Base-by-base conservation (phyloP, 164 flowering plant genomes). In the Dillenia suffruticosa region DNA sequence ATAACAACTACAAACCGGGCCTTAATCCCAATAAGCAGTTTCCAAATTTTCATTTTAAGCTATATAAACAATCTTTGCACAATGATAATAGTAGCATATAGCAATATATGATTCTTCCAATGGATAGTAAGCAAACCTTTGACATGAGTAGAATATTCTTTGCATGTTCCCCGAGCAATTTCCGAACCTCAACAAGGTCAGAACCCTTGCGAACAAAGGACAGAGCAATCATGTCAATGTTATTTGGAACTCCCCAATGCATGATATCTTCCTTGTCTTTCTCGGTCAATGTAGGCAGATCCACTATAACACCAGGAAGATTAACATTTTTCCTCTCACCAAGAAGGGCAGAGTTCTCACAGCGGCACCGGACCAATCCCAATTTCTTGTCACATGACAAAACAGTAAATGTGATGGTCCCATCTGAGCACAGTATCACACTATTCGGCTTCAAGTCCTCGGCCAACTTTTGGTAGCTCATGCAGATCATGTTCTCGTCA, bases 281-380 rank as follows among this genome's bases (percentile, higher is more conserved):
- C 64, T 87, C 94, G 1, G 97, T 90, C 62, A 90, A 65, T 22
- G 97, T 90, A 44, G 97, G 97, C 46, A 90, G 92, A 66, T 90
- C 97, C 54, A 90, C 97, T 19, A 90, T 64, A 43, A 87, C 92
- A 32, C 94, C 97, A 0, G 97, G 94, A 43, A 90, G 92, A 79
- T 90, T 90, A 17, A 87, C 94, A 74, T 89, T 90, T 68, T 90
- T 90, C 67, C 94, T 84, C 75, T 90, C 97, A 51, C 97, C 94
- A 58, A 90, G 86, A 65, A 83, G 66, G 8, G 97, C 92, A 63
- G 94, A 69, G 65, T 90, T 90, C 78, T 90, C 97, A 69, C 97
- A 87, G 46, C 94, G 88, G 70, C 92, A 87, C 15, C 62, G 72
- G 46, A 90, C 92, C 72, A 79, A 54, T 19, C 94, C 97, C 17